phyloP scores from a whole-genome alignment of 2,329 filamentous ascomycete genomes.

The Xylaria sp. region DNA sequence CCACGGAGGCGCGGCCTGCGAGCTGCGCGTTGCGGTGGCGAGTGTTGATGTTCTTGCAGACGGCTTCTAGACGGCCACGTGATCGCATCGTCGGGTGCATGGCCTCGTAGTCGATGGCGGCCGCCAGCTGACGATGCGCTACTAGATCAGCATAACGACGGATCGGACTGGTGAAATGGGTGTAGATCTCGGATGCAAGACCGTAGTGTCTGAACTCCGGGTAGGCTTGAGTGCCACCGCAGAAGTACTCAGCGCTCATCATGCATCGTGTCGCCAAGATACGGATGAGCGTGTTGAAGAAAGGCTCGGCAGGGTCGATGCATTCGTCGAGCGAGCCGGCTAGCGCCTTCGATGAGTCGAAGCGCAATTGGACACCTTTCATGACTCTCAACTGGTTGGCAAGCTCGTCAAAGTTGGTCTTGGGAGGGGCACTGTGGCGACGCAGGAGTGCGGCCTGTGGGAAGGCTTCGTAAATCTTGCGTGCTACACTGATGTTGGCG shows the following conservation, averaged over 20 bases:
- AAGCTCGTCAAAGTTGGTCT: conserved; percentile 94
- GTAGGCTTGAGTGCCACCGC: conserved; percentile 85
- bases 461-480: conserved; percentile 84
- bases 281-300: conserved; percentile 97
- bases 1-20: conserved; percentile 86
- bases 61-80: conserved; percentile 78
- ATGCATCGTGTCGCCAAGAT: conserved; percentile 98
- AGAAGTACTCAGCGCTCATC: conserved; percentile 99
- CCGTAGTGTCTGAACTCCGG: conserved; percentile 97
- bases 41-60: conserved; percentile 98
- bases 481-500: conserved; percentile 90
- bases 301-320: conserved; percentile 73
- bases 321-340: conserved; percentile 88
- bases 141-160: conserved; percentile 95
- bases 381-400: conserved; percentile 86
- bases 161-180: conserved; percentile 96
- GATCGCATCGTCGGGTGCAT: conserved; percentile 77
- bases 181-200: conserved; percentile 94
- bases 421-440: conserved; percentile 85
- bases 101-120: conserved; percentile 87
- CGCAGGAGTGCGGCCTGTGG: conserved; percentile 92
- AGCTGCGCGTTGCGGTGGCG: conserved; percentile 96
- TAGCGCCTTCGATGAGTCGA: conserved; percentile 85
- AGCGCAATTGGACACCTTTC: conserved; percentile 70
- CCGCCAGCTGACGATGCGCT: conserved; percentile 88